Conservation (phyloP, 495 filamentous ascomycete genomes). For the Trypethelium eluteriae region DNA sequence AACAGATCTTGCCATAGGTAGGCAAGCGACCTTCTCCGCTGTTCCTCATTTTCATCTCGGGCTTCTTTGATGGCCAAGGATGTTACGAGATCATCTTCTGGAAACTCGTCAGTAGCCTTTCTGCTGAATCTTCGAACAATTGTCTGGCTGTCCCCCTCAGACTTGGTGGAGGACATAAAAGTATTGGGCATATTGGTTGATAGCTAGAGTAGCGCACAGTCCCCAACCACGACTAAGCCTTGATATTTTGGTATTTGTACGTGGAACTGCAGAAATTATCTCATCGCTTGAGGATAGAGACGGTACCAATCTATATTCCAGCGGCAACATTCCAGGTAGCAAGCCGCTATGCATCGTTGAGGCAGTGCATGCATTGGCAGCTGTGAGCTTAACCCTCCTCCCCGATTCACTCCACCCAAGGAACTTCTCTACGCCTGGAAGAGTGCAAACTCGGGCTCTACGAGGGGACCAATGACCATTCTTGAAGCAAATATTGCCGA, state of each 20-base stretch:
- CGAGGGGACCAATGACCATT: too few relatives aligned
- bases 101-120: not conserved
- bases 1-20: constrained; percentile 7
- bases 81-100: not conserved
- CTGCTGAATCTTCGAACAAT: not conserved
- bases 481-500: too few relatives aligned
- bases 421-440: not conserved
- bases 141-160: not conserved
- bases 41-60: constrained; percentile 6
- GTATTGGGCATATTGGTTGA: not conserved
- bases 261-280: not conserved
- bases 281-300: not conserved
- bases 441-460: not conserved
- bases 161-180: not conserved
- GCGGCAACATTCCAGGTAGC: not conserved
- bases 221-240: too few relatives aligned
- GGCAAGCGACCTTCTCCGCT: not conserved
- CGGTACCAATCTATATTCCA: not conserved
- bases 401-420: too few relatives aligned
- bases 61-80: constrained; percentile 3
- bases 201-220: not conserved
- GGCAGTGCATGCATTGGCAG: not conserved
- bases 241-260: not conserved
- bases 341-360: not conserved
- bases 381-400: too few relatives aligned